Evolutionary conservation across 1,284 basidiomycete genomes (phyloP), one percentile per base, ranked within the genome.

Genomic region (Coniferiporia sulphurascens): DNA sequence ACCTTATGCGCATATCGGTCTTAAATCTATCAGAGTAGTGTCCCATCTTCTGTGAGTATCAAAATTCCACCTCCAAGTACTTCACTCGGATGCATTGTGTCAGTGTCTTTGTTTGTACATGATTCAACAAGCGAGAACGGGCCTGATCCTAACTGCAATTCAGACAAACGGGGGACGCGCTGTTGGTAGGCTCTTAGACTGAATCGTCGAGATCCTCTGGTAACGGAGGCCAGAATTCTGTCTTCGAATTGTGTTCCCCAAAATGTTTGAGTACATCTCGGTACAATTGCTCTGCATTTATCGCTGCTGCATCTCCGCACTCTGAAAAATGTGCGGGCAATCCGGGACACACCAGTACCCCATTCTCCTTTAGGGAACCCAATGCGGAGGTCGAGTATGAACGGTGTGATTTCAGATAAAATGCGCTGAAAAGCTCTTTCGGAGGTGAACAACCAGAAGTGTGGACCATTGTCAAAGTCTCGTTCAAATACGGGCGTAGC

Each of bases 401-500:
- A 10, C 45, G 32, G n/a, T 46, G 36, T 44, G 49, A 51, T 41
- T 44, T 64, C 49, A 19, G 15, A 66, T n/a, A 32, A 61, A 59
- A 22, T 55, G 13, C 55, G 62, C 32, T 38, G 58, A 46, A 32
- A 34, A 27, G 62, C 61, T 17, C 50, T 55, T 50, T 43, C 8
- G 73, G 64, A 0, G 71, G 63, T 15, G 60, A 27, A 1, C 52
- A 56, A 32, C 59, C 56, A 4, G 60, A 58, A 35, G 63, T 63
- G 7, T 66, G 60, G 32, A 71, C 58, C n/a, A 80, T 71, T 32
- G 70, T 68, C 4, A 85, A 69, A 1, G 82, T 69, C 0, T 78
- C 74, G 36, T 78, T 68, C 17, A 91, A 74, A 67, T 91, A 91
- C 1, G 88, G 87, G 19, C 72, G 67, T 8, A 92, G 73, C 5